These are phyloP conservation scores for Tephrocybe sp. DNA, from an alignment of 768 basidiomycete species.

Conservation along the genomic window DNA sequence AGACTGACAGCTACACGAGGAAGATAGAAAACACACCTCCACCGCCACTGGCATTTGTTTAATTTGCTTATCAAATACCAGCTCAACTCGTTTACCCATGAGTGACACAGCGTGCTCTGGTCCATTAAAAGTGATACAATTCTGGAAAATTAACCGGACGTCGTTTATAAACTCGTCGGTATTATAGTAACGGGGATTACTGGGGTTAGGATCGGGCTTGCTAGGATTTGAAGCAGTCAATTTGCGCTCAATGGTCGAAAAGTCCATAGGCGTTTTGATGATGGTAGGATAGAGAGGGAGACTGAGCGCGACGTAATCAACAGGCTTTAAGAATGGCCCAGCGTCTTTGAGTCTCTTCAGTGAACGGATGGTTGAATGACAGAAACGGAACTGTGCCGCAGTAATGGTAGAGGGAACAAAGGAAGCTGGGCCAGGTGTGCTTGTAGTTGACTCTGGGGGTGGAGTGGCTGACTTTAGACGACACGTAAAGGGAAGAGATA, in stretches of 20 bases:
- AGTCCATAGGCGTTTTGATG: conserved; percentile 91
- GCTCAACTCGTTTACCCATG: conserved; percentile 83
- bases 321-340: conserved; percentile 77
- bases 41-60: conserved; percentile 76
- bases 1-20: neutral
- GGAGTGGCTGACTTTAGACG: conserved; percentile 70
- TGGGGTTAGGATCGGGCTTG: conserved; percentile 68
- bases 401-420: conserved; percentile 49
- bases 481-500: conserved; percentile 21
- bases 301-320: conserved; percentile 80
- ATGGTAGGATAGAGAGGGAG: conserved; percentile 87
- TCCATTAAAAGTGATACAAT: conserved; percentile 91
- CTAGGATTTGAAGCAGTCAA: conserved; percentile 72
- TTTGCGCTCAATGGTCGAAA: conserved; percentile 89
- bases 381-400: conserved; percentile 74
- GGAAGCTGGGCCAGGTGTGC: conserved; percentile 34
- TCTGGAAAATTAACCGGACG: conserved; percentile 84
- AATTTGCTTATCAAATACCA: conserved; percentile 83
- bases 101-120: conserved; percentile 74
- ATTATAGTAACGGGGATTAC: conserved; percentile 72
- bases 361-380: conserved; percentile 69
- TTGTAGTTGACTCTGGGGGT: conserved; percentile 56
- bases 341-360: conserved; percentile 89
- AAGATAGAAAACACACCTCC: conserved; percentile 53
- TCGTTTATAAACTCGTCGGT: conserved; percentile 84